These are phyloP conservation scores for Calocera viscosa DNA, from an alignment of 768 basidiomycete genomes.

Conservation along the genomic window DNA sequence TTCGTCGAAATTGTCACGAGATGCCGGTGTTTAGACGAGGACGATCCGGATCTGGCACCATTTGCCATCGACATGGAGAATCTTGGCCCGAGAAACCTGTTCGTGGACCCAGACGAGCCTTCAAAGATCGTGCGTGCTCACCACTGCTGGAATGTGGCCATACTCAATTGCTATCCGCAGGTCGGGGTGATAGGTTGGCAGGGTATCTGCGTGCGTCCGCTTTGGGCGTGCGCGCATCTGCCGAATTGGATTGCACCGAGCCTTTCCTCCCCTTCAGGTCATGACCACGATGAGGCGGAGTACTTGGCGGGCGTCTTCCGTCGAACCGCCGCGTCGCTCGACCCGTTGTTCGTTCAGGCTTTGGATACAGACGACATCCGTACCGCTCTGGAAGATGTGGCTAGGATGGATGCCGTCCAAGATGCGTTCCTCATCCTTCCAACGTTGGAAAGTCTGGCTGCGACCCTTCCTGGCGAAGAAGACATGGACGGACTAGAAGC, in stretches of 20 bases:
- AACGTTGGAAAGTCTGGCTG: conserved; percentile 29
- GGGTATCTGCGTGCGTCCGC: conserved; percentile 22
- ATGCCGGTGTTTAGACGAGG: conserved; percentile 26
- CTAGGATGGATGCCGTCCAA: conserved; percentile 26
- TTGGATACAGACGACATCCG: conserved; percentile 25
- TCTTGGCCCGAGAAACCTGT: conserved; percentile 24
- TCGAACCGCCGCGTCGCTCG: conserved; percentile 19
- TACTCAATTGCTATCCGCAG: conserved; percentile 11
- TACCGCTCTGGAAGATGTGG: conserved; percentile 26
- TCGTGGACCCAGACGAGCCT: conserved; percentile 23
- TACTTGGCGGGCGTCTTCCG: conserved; percentile 22
- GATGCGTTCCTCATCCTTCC: conserved; percentile 29
- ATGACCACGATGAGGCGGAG: conserved; percentile 14
- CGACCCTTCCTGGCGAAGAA: conserved; percentile 29
- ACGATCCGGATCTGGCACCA: conserved; percentile 24
- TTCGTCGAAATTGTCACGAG: conserved; percentile 23
- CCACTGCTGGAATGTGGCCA: not conserved
- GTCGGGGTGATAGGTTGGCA: conserved; percentile 25
- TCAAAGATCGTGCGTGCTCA: conserved; percentile 22
- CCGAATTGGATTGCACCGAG: conserved; percentile 24
- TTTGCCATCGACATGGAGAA: conserved; percentile 27
- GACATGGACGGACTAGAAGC: conserved; percentile 24
- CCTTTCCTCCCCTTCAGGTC: conserved; percentile 19
- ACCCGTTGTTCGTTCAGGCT: conserved; percentile 23
- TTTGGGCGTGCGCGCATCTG: conserved; percentile 28